These are phyloP conservation scores for Cercospora berteroae DNA, from an alignment of 2,329 filamentous ascomycete genomes.

Conservation along the genomic window DNA sequence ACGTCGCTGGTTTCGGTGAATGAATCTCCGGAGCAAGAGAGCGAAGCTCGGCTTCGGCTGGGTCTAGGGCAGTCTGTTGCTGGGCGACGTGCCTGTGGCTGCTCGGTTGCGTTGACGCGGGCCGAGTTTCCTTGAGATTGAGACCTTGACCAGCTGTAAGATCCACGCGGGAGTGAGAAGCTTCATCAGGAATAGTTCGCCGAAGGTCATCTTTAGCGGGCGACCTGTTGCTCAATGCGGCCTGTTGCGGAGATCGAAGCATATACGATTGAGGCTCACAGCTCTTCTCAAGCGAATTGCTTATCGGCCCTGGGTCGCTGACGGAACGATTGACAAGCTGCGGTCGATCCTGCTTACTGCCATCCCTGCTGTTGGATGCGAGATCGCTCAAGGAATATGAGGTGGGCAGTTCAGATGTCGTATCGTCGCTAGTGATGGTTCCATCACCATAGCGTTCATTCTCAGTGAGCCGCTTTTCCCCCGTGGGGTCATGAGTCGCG, in stretches of 20 bases:
- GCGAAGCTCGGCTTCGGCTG: not conserved
- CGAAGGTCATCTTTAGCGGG: not conserved
- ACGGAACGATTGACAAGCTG: constrained; percentile 23
- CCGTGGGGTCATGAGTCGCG: not conserved
- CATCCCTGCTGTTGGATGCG: constrained; percentile 17
- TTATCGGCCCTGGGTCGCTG: constrained; percentile 28
- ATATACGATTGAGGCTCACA: not conserved
- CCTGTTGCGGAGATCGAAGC: not conserved
- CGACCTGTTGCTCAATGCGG: not conserved
- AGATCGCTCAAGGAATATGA: constrained; percentile 37
- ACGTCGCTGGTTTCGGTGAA: constrained; percentile 27
- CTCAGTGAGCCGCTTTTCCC: not conserved
- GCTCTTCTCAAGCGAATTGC: not conserved
- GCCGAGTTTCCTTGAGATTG: not conserved
- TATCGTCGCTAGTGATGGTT: constrained; percentile 18
- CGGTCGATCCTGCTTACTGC: constrained; percentile 18
- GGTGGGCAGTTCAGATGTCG: constrained; percentile 37
- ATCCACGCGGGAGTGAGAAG: not conserved
- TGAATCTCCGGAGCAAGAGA: constrained; percentile 18
- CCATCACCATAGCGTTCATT: not conserved
- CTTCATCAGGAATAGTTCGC: not conserved
- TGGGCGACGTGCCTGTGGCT: not conserved
- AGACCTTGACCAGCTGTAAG: not conserved
- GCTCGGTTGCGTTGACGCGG: not conserved
- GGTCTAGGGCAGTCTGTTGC: not conserved